These are phyloP conservation scores for Artemisia argyi DNA, from an alignment of 129 eudicot genomes.

Conservation along the genomic window DNA sequence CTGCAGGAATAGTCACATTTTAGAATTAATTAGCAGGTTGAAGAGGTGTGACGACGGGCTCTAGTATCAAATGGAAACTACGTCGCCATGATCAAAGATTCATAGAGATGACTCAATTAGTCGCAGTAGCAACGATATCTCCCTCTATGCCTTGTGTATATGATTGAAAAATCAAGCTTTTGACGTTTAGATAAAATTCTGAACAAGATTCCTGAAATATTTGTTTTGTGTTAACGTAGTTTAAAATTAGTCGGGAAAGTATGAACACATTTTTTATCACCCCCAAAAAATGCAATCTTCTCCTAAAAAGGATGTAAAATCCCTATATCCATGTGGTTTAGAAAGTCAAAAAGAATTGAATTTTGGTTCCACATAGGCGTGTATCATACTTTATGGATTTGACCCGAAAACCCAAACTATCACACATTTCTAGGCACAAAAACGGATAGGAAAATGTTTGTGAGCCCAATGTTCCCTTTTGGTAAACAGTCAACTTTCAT, in stretches of 20 bases:
- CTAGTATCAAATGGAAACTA: too few relatives aligned
- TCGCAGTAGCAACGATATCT: too few relatives aligned
- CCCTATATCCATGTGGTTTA: background rate
- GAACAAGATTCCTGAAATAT: background rate
- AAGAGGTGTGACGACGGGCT: too few relatives aligned
- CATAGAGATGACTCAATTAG: too few relatives aligned
- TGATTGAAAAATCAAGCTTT: too few relatives aligned
- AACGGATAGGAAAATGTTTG: conserved; percentile 1
- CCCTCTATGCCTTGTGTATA: too few relatives aligned
- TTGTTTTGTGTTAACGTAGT: background rate
- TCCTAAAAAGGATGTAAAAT: background rate
- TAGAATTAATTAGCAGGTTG: too few relatives aligned
- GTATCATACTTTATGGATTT: background rate
- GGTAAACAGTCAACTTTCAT: background rate
- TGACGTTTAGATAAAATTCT: too few relatives aligned
- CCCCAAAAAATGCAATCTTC: background rate
- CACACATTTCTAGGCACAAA: conserved; percentile 11
- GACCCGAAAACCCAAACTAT: background rate
- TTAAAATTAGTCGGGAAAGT: background rate
- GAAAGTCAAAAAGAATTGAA: conserved; percentile 4
- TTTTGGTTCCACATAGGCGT: background rate
- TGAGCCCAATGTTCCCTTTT: background rate
- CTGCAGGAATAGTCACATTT: too few relatives aligned
- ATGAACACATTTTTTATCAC: background rate
- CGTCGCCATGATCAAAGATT: too few relatives aligned